Evolutionary conservation across 2,329 filamentous ascomycete genomes (phyloP).

Genomic region (Alternaria sp.): DNA sequence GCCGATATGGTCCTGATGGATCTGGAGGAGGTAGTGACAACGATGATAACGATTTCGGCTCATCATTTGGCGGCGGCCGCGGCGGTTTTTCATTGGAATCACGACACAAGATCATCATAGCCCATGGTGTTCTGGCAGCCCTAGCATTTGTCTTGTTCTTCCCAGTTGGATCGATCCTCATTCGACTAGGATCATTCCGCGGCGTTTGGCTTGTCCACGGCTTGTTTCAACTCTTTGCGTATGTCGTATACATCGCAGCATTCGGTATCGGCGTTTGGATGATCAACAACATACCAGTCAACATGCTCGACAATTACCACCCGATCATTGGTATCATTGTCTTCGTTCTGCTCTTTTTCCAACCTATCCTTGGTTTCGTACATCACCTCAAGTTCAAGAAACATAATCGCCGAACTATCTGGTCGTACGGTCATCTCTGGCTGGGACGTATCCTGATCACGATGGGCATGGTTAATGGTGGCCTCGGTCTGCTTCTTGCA

Average conservation of each 20-base stretch:
- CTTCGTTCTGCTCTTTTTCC: conserved; percentile 61
- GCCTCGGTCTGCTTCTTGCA: conserved; percentile 57
- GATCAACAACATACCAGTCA: conserved; percentile 45
- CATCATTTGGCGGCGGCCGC: conserved; percentile 10
- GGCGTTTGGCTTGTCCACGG: conserved; percentile 55
- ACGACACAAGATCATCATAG: conserved; percentile 44
- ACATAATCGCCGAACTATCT: conserved; percentile 54
- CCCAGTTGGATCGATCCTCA: conserved; percentile 54
- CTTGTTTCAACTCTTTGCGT: conserved; percentile 58
- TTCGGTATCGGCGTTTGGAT: conserved; percentile 62
- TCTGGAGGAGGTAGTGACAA: conserved; percentile 11
- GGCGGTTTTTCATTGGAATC: conserved; percentile 11
- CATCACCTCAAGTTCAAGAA: conserved; percentile 63
- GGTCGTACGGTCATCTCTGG: conserved; percentile 64
- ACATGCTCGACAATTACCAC: conserved; percentile 53
- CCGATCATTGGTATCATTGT: conserved; percentile 63
- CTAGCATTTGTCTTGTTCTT: conserved; percentile 57
- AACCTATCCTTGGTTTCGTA: conserved; percentile 60
- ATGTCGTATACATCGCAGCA: conserved; percentile 58
- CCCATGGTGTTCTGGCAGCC: conserved; percentile 54
- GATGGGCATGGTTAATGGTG: conserved; percentile 65
- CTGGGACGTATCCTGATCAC: conserved; percentile 60
- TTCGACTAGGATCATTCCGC: conserved; percentile 52
- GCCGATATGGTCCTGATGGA: conserved; percentile 18
- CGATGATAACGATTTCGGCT: conserved; percentile 8